phyloP scores from a whole-genome alignment of 768 basidiomycete species.

The Russula dissimulans region DNA sequence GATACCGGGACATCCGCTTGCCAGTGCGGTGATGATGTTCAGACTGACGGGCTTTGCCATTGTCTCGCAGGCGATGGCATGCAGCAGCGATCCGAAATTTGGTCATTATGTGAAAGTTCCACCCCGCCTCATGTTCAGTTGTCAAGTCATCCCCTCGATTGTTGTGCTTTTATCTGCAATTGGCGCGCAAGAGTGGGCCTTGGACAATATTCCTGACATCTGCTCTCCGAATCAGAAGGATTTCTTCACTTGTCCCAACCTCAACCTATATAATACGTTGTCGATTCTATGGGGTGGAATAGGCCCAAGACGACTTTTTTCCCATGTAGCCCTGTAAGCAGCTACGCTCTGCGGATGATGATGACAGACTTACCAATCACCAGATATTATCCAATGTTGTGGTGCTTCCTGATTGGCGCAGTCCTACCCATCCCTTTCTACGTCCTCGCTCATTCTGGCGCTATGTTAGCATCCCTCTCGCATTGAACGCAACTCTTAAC shows the following conservation, averaged over 20 bases:
- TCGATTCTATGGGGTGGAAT: conserved; percentile 79
- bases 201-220: conserved; percentile 60
- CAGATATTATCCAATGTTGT: conserved; percentile 53
- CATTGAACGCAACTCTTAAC: conserved; percentile 59
- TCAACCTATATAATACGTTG: conserved; percentile 59
- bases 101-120: conserved; percentile 90
- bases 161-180: conserved; percentile 51
- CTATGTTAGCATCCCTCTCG: conserved; percentile 85
- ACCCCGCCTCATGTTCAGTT: conserved; percentile 67
- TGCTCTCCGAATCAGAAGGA: conserved; percentile 54
- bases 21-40: conserved; percentile 78
- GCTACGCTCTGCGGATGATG: background rate
- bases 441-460: conserved; percentile 71
- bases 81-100: conserved; percentile 71
- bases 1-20: conserved; percentile 71
- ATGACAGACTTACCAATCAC: background rate
- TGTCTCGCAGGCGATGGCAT: conserved; percentile 52
- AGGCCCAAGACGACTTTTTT: conserved; percentile 63
- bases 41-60: conserved; percentile 56
- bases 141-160: conserved; percentile 52
- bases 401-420: conserved; percentile 70
- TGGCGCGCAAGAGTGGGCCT: conserved; percentile 62
- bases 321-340: conserved; percentile 46
- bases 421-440: conserved; percentile 74
- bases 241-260: conserved; percentile 61